Base-by-base conservation (phyloP, 1,284 basidiomycete genomes). In the Ganoderma lingzhi region DNA sequence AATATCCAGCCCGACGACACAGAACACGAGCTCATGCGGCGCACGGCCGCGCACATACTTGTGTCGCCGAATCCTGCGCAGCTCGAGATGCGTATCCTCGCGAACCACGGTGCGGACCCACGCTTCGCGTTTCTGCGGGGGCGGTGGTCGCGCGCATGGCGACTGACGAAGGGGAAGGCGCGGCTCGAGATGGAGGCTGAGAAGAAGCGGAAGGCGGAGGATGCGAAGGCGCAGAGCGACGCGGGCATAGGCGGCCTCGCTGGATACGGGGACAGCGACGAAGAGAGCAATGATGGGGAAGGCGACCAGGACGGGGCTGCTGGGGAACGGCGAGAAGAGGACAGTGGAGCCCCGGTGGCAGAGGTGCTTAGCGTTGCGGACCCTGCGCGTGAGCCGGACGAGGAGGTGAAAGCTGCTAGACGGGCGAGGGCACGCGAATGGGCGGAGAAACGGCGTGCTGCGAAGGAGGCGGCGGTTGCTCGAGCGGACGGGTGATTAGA, bases 31-130 rank as follows among this genome's bases (percentile, higher is more conserved):
- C 84, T 96, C 35, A 96, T 97, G 90, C 81, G 83, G 10, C 88
- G 92, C 70, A 96, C 95, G 0, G 93, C 93, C 0, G 75, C 77
- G 8, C 90, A 94, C 71, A 78, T 96, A 17, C 77, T 86, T 14
- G 81, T 85, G 4, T 93, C 94, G 0, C 88, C 90, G 3, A 95
- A 96, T 75, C 86, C 93, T 6, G 87, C 89, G 0, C 88, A 94
- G 70, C 84, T 96, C 17, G 94, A 96, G 79, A 90, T 95, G 86
- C 88, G 94, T n/a, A 96, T 97, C 70, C 82, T 96, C 5, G 90
- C 95, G 6, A 95, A 96, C 74, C 89, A 96, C 75, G 90, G 93
- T 0, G 82, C 78, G 72, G 95, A 90, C 77, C 83, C 76, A 74
- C 84, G 88, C 1, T 96, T 97, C 76, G 88, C 90, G 0, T 97